phyloP scores from a whole-genome alignment of 2,329 filamentous ascomycete genomes.

The Pseudogymnoascus sp. region DNA sequence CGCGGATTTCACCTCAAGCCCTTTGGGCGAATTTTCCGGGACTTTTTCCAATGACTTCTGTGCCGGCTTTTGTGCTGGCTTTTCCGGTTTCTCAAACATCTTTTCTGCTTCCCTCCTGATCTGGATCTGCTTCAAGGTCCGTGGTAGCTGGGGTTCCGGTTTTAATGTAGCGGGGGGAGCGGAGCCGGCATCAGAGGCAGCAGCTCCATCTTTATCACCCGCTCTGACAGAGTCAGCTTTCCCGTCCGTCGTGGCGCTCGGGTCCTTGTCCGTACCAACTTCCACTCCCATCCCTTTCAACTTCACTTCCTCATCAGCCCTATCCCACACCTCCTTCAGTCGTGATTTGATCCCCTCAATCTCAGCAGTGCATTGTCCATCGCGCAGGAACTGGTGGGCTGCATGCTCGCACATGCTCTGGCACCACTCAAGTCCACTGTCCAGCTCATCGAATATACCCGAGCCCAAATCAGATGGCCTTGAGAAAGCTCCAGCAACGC shows the following conservation, averaged over 20 bases:
- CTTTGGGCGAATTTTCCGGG: not conserved
- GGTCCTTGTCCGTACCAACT: not conserved
- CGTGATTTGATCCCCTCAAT: constrained; percentile 60
- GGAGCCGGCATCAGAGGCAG: not conserved
- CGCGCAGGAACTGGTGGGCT: constrained; percentile 81
- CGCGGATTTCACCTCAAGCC: not conserved
- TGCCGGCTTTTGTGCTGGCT: not conserved
- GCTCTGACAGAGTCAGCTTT: constrained; percentile 3
- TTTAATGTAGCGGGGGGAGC: not conserved
- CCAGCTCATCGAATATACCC: constrained; percentile 63
- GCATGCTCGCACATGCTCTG: constrained; percentile 78
- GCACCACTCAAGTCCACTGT: constrained; percentile 70
- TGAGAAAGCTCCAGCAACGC: not conserved
- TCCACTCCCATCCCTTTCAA: not conserved
- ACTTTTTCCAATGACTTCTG: not conserved
- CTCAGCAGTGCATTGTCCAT: constrained; percentile 75
- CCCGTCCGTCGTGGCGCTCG: not conserved
- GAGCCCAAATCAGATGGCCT: not conserved
- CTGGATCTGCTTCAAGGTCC: not conserved
- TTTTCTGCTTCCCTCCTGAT: constrained; percentile 6
- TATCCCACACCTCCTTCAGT: constrained; percentile 53
- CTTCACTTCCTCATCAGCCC: not conserved
- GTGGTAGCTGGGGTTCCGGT: not conserved
- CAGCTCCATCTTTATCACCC: not conserved
- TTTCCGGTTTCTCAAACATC: constrained; percentile 5